Percentiles rank a stretch among this genome's conserved stretches.
phyloP scores from a whole-genome alignment of 2,329 filamentous ascomycete species.

The Talaromyces pinophilus region DNA sequence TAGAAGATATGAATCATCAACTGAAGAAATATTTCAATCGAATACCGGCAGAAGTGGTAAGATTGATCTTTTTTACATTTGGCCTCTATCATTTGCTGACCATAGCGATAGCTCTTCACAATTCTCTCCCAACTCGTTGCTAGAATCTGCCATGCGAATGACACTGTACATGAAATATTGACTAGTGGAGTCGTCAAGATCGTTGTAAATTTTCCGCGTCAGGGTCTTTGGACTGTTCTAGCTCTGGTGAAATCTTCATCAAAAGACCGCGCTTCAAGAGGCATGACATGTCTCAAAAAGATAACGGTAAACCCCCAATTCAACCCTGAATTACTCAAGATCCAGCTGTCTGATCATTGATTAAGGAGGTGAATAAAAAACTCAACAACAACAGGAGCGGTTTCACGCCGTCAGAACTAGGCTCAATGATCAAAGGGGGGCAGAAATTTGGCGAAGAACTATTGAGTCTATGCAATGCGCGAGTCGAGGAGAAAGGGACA shows the following conservation, averaged over 20 bases:
- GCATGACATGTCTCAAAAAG: constrained; percentile 46
- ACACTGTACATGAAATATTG: constrained; percentile 73
- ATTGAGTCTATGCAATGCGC: constrained; percentile 75
- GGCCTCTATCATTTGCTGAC: constrained; percentile 26
- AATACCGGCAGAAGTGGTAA: constrained; percentile 50
- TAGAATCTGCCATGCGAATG: constrained; percentile 86
- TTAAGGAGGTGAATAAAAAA: constrained; percentile 53
- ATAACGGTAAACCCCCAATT: constrained; percentile 37
- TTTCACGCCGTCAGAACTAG: constrained; percentile 59
- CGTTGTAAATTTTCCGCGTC: constrained; percentile 82
- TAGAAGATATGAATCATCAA: constrained; percentile 70
- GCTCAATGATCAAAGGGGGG: constrained; percentile 70
- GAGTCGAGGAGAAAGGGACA: constrained; percentile 66
- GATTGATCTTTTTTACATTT: constrained; percentile 17
- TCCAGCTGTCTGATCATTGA: not conserved
- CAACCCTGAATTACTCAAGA: not conserved
- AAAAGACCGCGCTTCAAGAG: constrained; percentile 64
- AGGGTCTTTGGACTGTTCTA: constrained; percentile 87
- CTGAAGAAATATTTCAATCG: constrained; percentile 73
- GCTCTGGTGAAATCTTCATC: constrained; percentile 82
- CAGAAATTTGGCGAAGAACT: constrained; percentile 83
- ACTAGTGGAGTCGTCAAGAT: constrained; percentile 81
- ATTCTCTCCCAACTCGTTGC: constrained; percentile 91
- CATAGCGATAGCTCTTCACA: constrained; percentile 48
- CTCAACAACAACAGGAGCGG: constrained; percentile 39